Evolutionary conservation across 345 rosid genomes (phyloP), one percentile per base, ranked within the genome.

Genomic region (Jatropha curcas): DNA sequence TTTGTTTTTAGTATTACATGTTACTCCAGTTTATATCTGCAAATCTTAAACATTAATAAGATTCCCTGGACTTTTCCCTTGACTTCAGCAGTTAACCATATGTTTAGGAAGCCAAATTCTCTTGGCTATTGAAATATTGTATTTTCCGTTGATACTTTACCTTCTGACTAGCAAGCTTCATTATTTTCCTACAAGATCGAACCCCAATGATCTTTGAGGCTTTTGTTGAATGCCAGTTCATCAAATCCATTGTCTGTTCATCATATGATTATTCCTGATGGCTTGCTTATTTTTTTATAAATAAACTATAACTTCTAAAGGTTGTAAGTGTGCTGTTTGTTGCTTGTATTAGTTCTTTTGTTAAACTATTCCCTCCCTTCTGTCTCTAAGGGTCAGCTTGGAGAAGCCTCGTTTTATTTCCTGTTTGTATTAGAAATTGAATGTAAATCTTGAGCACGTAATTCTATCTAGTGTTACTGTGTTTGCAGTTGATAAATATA

Each of bases 401-500:
- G 45, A n/a, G 22, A 31, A 46, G 3, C 57, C 58, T 73, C 14
- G 30, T 33, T 14, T 41, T 65, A 9, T 31, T 25, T 7, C 34
- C 35, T 16, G 16, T 27, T 46, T 70, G 57, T 48, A 17, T 28
- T 48, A 41, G 48, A 51, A 33, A 9, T 24, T 69, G 34, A 51
- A 31, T 33, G 51, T 52, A 5, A 69, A 16, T 68, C 28, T 51
- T 34, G 43, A 50, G 1, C 19, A 24, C 45, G 22, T 41, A 68
- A n/a, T 41, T 19, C 8, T 35, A 5, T 11, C 5, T 11, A 16
- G 37, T 72, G 56, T 22, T 70, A n/a, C 19, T 59, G 41, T 3
- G 43, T 43, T 56, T 77, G 45, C 30, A 37, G 19, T 68, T 17
- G n/a, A 2, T 63, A 50, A 51, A 52, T 51, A 22, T 53, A 39